Base-by-base conservation (phyloP, 2,329 filamentous ascomycete genomes). In the Alternaria solani region DNA sequence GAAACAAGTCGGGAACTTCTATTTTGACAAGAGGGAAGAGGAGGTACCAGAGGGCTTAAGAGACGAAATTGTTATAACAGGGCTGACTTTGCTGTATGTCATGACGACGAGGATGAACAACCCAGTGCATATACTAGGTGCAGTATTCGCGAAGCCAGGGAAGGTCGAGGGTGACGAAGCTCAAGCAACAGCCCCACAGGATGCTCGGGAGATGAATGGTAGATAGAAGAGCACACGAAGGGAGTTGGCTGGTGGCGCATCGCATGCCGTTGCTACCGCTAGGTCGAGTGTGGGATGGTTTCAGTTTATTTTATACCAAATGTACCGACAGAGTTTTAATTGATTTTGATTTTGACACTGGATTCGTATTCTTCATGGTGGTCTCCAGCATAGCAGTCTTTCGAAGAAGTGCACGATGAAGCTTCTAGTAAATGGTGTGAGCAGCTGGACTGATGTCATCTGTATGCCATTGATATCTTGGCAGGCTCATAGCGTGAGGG, bases 41-140 rank as follows among this genome's bases (percentile, higher is more conserved):
- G 38, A 59, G 14, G 46, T 70, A 9, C 44, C 47, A 4, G 61
- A 63, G 34, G 54, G 59, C 25, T 36, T 54, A 9, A 58, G 61
- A 32, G 68, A 70, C 43, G 67, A 71, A 61, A 43, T 71, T 44
- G 65, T 70, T 2, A 58, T 64, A 9, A 57, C 55, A 11, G 68
- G 65, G 6, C 32, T 66, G 36, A 70, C 67, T 6, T 11, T 71
- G 11, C 32, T 68, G 14, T 71, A 68, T 59, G 46, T 68, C 30
- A 71, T 70, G 67, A 32, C 16, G 5, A 54, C 53, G 2, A 63
- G 68, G 38, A 67, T 70, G 53, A 67, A 67, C 9, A 71, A 66
- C 30, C 67, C 65, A 3, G 16, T 70, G 39, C 51, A 66, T 48
- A 28, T 71, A 5, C 18, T 66, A 14, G 68, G 68, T 5, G 59